Percentiles rank a stretch among this genome's conserved stretches.
Evolutionary conservation across 768 basidiomycete species (phyloP).

Genomic region (Podaxis sp.): DNA sequence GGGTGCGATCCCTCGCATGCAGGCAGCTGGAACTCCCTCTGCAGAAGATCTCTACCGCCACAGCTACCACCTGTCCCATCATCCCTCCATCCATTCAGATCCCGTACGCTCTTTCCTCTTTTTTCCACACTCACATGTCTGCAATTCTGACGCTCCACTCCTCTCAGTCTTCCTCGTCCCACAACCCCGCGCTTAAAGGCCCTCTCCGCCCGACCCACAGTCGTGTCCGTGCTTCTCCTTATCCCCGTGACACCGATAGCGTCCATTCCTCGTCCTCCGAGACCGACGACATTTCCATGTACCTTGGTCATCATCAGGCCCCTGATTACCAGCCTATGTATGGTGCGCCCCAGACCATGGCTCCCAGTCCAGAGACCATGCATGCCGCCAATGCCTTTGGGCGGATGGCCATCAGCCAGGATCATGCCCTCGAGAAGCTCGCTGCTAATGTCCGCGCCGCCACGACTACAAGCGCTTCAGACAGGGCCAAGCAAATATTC

Average conservation of each 20-base stretch:
- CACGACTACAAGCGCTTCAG: constrained; percentile 88
- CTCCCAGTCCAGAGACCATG: constrained; percentile 51
- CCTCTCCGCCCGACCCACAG: constrained; percentile 75
- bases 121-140: constrained; percentile 55
- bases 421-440: constrained; percentile 81
- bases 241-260: constrained; percentile 82
- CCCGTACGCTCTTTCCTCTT: constrained; percentile 43
- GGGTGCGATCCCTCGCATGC: constrained; percentile 56
- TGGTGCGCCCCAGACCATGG: constrained; percentile 44
- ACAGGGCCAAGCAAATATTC: constrained; percentile 90
- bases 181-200: constrained; percentile 73
- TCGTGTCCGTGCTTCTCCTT: constrained; percentile 82
- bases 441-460: constrained; percentile 86
- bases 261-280: constrained; percentile 87
- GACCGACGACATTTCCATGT: constrained; percentile 86
- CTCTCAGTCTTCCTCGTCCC: constrained; percentile 9
- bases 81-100: constrained; percentile 35
- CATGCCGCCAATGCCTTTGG: constrained; percentile 76
- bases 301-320: constrained; percentile 50
- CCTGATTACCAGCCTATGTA: constrained; percentile 70
- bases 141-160: not conserved
- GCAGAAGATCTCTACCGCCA: constrained; percentile 73
- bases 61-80: constrained; percentile 55
- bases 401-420: constrained; percentile 72
- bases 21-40: constrained; percentile 47